phyloP scores from a whole-genome alignment of 2,329 filamentous ascomycete genomes.

The Penicillium aurantiogriseum region DNA sequence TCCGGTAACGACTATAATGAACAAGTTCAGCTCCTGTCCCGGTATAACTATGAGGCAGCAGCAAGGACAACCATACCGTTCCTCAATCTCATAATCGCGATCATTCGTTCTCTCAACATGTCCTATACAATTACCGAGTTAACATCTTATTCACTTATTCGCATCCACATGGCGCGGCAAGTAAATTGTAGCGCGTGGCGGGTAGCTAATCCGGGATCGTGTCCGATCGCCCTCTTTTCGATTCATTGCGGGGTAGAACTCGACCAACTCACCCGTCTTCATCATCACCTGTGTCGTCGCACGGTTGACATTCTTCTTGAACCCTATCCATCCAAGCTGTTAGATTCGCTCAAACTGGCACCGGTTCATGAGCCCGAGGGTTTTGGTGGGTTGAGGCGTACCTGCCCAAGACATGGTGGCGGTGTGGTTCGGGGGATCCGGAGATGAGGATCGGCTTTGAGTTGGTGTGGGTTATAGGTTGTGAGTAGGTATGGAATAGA shows the following conservation, averaged over 20 bases:
- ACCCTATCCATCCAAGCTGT: conserved; percentile 54
- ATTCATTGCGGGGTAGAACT: conserved; percentile 20
- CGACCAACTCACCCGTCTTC: conserved; percentile 71
- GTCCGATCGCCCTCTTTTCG: conserved; percentile 7
- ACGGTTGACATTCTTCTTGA: conserved; percentile 97
- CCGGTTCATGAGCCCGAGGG: conserved; percentile 1
- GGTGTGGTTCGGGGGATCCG: conserved; percentile 11
- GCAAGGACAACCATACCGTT: conserved; percentile 57
- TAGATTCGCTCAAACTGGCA: neutral
- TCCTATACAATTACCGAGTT: conserved; percentile 48
- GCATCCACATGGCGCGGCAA: neutral
- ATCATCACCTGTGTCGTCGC: conserved; percentile 99
- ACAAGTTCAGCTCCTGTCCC: conserved; percentile 21
- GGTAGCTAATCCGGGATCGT: neutral
- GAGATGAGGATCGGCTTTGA: neutral
- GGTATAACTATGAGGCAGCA: neutral
- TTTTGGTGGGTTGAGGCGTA: conserved; percentile 32
- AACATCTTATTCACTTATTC: neutral
- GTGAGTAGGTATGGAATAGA: neutral
- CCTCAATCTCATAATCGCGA: conserved; percentile 97
- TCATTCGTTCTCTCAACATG: conserved; percentile 99
- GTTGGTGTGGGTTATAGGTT: neutral
- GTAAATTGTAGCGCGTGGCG: neutral
- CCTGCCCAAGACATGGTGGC: conserved; percentile 70
- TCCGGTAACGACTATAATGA: conserved; percentile 77